Evolutionary conservation across 257 asterid genomes (phyloP).

Genomic region (Oldenlandia corymbosa): DNA sequence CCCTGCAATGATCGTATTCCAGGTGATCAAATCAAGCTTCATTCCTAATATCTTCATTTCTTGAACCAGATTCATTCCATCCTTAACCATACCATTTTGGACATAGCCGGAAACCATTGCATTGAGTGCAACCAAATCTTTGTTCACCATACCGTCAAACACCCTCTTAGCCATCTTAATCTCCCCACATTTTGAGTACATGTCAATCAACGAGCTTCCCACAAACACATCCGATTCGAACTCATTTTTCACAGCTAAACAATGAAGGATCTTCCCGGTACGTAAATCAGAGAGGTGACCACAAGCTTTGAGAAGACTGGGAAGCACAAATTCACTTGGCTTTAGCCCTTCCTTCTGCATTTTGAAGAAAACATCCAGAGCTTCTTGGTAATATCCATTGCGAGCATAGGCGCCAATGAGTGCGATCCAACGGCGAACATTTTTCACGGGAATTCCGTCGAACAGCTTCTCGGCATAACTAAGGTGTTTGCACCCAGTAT

Average conservation of each 20-base stretch:
- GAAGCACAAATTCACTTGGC: slow-evolving; percentile 43
- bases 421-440: slow-evolving; percentile 48
- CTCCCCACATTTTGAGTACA: slow-evolving; percentile 55
- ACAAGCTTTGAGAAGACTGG: slow-evolving; percentile 74
- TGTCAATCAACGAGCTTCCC: slow-evolving; percentile 48
- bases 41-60: slow-evolving; percentile 38
- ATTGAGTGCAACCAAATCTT: slow-evolving; percentile 53
- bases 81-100: slow-evolving; percentile 26
- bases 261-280: slow-evolving; percentile 48
- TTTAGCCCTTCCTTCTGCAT: slow-evolving; percentile 37
- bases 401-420: slow-evolving; percentile 53
- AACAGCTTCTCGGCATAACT: slow-evolving; percentile 49
- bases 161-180: slow-evolving; percentile 45
- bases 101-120: slow-evolving; percentile 64
- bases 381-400: slow-evolving; percentile 42
- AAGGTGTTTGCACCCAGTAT: slow-evolving; percentile 33
- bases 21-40: slow-evolving; percentile 51
- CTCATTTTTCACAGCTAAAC: slow-evolving; percentile 36
- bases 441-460: slow-evolving; percentile 51
- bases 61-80: slow-evolving; percentile 40
- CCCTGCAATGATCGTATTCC: slow-evolving; percentile 63
- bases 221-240: slow-evolving; percentile 46
- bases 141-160: slow-evolving; percentile 39
- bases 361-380: slow-evolving; percentile 33
- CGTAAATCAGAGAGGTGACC: slow-evolving; percentile 45